These are phyloP conservation scores for Gymnopus androsaceus DNA, from an alignment of 1,284 basidiomycete species.

Conservation along the genomic window DNA sequence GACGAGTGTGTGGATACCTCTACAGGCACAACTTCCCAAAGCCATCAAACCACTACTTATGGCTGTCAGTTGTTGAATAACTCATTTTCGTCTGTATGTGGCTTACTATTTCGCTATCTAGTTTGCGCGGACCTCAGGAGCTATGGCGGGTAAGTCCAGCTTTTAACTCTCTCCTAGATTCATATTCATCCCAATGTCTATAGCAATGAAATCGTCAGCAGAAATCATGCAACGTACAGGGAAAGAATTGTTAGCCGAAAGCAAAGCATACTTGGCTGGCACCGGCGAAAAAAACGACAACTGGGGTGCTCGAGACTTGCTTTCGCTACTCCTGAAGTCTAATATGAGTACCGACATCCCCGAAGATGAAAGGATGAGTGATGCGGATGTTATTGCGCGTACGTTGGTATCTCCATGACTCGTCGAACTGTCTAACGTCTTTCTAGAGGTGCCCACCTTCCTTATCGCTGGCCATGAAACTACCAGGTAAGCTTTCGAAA, in stretches of 20 bases:
- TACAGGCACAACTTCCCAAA: constrained; percentile 39
- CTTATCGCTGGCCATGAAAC: constrained; percentile 80
- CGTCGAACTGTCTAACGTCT: background rate
- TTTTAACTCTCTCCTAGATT: background rate
- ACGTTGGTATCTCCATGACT: constrained; percentile 33
- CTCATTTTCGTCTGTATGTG: background rate
- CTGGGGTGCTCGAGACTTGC: constrained; percentile 42
- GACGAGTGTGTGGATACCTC: constrained; percentile 31
- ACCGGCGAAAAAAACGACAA: constrained; percentile 34
- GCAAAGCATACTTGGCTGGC: constrained; percentile 37
- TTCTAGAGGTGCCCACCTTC: constrained; percentile 60
- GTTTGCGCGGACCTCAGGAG: background rate
- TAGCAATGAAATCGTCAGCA: constrained; percentile 23
- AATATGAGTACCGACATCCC: constrained; percentile 64
- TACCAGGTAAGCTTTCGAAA: constrained; percentile 45
- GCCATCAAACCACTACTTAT: constrained; percentile 36
- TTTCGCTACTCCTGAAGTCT: constrained; percentile 59
- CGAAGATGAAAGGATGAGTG: constrained; percentile 61
- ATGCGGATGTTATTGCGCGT: constrained; percentile 77
- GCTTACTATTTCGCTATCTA: background rate
- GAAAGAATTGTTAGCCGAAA: constrained; percentile 44
- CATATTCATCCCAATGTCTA: constrained; percentile 31
- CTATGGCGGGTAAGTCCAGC: background rate
- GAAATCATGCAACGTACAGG: constrained; percentile 38
- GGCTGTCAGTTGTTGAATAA: background rate